These are phyloP conservation scores for Mucor lusitanicus DNA, from an alignment of 371 early-diverging fungal species.

Conservation along the genomic window DNA sequence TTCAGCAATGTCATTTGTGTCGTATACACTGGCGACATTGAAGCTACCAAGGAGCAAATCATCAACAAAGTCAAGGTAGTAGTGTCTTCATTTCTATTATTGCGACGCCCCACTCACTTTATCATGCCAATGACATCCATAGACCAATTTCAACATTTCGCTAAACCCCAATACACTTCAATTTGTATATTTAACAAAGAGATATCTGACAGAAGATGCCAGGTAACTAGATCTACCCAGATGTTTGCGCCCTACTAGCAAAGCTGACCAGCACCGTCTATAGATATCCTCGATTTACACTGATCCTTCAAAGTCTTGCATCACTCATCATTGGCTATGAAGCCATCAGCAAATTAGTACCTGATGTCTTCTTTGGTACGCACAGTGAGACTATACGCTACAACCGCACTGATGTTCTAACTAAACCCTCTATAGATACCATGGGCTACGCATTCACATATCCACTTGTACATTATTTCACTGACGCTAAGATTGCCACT, in stretches of 20 bases:
- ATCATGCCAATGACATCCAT: no score
- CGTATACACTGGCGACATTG: conserved; percentile 81
- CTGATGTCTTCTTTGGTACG: conserved; percentile 85
- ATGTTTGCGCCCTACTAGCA: not conserved
- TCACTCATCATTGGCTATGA: conserved; percentile 79
- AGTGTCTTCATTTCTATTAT: no score
- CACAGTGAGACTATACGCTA: not conserved
- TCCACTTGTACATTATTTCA: conserved; percentile 74
- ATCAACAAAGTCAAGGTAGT: conserved; percentile 68
- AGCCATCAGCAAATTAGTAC: conserved; percentile 68
- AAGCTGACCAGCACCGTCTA: no score
- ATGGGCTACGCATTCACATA: conserved; percentile 95
- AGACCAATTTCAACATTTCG: conserved; percentile 77
- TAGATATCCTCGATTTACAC: conserved; percentile 81
- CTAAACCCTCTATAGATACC: conserved; percentile 62
- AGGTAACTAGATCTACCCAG: conserved; percentile 33
- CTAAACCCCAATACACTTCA: conserved; percentile 59
- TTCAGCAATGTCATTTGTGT: conserved; percentile 66
- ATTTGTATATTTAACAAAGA: conserved; percentile 63
- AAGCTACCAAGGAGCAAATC: conserved; percentile 54
- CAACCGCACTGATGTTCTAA: not conserved
- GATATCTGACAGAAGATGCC: conserved; percentile 71
- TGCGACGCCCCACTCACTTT: no score
- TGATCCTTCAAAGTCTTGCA: conserved; percentile 86
- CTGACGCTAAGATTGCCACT: conserved; percentile 68